Evolutionary conservation across 345 rosid genomes (phyloP).

Genomic region (Aethionema arabicum): DNA sequence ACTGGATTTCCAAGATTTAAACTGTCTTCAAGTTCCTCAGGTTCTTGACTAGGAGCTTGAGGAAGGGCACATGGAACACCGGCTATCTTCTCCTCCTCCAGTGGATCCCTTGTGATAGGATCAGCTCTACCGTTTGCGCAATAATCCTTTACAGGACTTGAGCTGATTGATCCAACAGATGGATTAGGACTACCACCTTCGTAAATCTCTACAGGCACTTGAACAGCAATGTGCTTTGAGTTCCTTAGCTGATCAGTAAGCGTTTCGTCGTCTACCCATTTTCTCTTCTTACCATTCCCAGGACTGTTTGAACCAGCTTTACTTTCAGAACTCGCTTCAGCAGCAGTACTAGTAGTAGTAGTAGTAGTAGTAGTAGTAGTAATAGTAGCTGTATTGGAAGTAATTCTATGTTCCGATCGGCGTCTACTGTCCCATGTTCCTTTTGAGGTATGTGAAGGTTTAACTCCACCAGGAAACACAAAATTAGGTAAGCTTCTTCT

Average conservation of each 20-base stretch:
- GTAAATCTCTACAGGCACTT: constrained; percentile 43
- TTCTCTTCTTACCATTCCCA: constrained; percentile 64
- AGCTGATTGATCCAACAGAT: constrained; percentile 43
- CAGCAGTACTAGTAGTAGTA: constrained; percentile 31
- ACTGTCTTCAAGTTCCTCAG: constrained; percentile 77
- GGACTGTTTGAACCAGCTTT: constrained; percentile 58
- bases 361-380: constrained; percentile 41
- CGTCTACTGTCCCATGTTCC: constrained; percentile 71
- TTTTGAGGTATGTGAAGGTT: constrained; percentile 65
- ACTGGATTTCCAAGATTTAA: constrained; percentile 46
- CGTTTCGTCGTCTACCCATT: constrained; percentile 47
- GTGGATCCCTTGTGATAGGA: constrained; percentile 37
- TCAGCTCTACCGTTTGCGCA: constrained; percentile 40
- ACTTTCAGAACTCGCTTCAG: constrained; percentile 52
- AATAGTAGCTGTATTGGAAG: constrained; percentile 45
- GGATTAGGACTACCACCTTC: constrained; percentile 46
- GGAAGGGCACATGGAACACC: constrained; percentile 50
- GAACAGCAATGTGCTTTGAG: constrained; percentile 35
- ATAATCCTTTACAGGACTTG: constrained; percentile 40
- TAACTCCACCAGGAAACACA: constrained; percentile 84
- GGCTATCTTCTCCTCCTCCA: constrained; percentile 64
- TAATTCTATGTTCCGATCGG: constrained; percentile 48
- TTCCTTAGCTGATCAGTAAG: constrained; percentile 39
- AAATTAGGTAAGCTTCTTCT: constrained; percentile 70
- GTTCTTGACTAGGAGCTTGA: constrained; percentile 59